Percentiles rank a stretch among this genome's conserved stretches.
Conservation (phyloP, 164 flowering plant genomes). For the Brasenia schreberi region DNA sequence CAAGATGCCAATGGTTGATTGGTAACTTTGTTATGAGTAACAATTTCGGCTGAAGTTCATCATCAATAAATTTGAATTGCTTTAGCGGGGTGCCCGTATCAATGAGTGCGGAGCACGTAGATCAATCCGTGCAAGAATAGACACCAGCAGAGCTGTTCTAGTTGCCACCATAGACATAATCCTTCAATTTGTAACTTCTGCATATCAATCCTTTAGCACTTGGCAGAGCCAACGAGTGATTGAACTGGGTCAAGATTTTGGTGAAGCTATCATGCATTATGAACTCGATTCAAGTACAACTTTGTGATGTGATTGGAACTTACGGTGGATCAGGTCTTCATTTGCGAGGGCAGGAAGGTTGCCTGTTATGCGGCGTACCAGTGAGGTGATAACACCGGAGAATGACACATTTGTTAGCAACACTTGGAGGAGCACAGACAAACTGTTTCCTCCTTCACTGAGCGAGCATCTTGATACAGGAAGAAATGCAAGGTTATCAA, state of each 20-base stretch:
- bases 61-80: no score
- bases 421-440: slow-evolving; percentile 49
- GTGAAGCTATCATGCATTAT: not conserved
- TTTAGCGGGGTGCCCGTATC: no score
- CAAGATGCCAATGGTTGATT: not conserved
- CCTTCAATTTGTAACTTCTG: not conserved
- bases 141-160: not conserved
- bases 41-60: not conserved
- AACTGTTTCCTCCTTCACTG: slow-evolving; percentile 18
- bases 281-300: not conserved
- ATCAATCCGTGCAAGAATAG: no score
- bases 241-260: not conserved
- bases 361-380: slow-evolving; percentile 6
- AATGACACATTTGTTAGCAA: slow-evolving; percentile 53
- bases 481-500: slow-evolving; percentile 21
- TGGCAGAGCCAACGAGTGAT: not conserved
- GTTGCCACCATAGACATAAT: not conserved
- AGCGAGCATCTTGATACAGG: slow-evolving; percentile 27
- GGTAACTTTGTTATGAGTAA: not conserved
- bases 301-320: no score
- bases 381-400: slow-evolving; percentile 27
- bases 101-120: no score
- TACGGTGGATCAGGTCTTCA: slow-evolving; percentile 26
- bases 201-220: no score
- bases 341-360: slow-evolving; percentile 15